These are phyloP conservation scores for Tylopilus intermedius DNA, from an alignment of 768 basidiomycete species.

Conservation along the genomic window DNA sequence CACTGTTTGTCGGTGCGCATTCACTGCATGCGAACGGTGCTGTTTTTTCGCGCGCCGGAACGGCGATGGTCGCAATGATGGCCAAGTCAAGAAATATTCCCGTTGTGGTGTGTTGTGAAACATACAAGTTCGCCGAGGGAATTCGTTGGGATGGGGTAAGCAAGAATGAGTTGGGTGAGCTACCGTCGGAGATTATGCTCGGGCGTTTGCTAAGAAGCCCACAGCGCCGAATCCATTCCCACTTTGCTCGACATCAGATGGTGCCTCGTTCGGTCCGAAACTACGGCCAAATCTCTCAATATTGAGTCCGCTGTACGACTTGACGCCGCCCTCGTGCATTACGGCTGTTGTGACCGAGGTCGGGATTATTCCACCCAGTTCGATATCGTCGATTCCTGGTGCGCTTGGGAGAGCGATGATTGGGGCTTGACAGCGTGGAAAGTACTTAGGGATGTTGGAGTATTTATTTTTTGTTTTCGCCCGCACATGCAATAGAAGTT, in stretches of 20 bases:
- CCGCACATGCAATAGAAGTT: too few relatives aligned
- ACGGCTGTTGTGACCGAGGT: conserved; percentile 98
- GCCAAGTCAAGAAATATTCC: conserved; percentile 85
- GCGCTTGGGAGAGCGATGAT: conserved; percentile 41
- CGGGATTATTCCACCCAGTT: conserved; percentile 89
- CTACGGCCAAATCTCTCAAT: conserved; percentile 58
- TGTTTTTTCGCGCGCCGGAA: conserved; percentile 90
- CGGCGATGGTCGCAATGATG: conserved; percentile 95
- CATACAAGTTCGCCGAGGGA: conserved; percentile 94
- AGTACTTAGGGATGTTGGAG: not conserved
- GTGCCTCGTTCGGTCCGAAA: conserved; percentile 19
- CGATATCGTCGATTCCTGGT: conserved; percentile 78
- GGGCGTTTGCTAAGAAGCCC: conserved; percentile 1
- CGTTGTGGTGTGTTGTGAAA: conserved; percentile 95
- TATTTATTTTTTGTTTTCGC: conserved; percentile 4
- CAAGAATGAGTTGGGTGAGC: conserved; percentile 89
- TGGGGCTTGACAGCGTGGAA: conserved; percentile 14
- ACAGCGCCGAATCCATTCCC: conserved; percentile 29
- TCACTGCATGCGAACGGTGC: conserved; percentile 93
- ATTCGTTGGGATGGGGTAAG: conserved; percentile 92
- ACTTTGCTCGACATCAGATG: conserved; percentile 9
- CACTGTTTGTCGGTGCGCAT: conserved; percentile 88
- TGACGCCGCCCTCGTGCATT: conserved; percentile 87
- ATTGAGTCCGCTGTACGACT: conserved; percentile 86
- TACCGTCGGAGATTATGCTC: not conserved